Evolutionary conservation across 345 rosid species (phyloP).

Genomic region (Streptanthus diversifolius): DNA sequence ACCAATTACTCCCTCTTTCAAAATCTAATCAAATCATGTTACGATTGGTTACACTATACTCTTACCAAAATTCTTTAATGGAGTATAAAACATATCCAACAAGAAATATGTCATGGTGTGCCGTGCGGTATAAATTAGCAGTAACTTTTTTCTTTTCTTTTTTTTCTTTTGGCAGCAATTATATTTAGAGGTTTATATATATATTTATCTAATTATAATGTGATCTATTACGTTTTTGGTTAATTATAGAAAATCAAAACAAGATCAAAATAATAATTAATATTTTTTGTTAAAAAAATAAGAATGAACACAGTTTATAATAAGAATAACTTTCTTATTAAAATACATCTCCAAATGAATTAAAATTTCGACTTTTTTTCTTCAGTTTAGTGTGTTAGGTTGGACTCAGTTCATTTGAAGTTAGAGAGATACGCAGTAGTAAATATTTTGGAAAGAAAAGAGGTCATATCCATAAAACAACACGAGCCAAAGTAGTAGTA

Average conservation of each 20-base stretch:
- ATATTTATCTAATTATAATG: background rate
- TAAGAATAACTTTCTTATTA: too few species aligned
- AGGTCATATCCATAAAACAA: background rate
- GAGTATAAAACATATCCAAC: background rate
- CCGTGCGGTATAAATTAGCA: background rate
- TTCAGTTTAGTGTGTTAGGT: background rate
- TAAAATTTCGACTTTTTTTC: background rate
- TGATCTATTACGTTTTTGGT: background rate
- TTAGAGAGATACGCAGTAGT: background rate
- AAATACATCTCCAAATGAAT: too few species aligned
- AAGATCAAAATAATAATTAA: too few species aligned
- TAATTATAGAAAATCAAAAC: too few species aligned
- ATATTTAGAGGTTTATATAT: background rate
- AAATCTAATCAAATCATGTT: constrained; percentile 26
- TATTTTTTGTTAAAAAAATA: too few species aligned
- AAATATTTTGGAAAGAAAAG: too few species aligned
- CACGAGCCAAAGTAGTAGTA: background rate
- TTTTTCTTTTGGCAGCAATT: background rate
- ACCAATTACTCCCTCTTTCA: background rate
- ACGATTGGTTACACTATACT: constrained; percentile 1
- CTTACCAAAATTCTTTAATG: background rate
- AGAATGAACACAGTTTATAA: too few species aligned
- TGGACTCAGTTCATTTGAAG: background rate
- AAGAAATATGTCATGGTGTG: background rate
- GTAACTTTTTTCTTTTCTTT: background rate